Conservation (phyloP, 1,284 basidiomycete species). For the Boletus sp. region DNA sequence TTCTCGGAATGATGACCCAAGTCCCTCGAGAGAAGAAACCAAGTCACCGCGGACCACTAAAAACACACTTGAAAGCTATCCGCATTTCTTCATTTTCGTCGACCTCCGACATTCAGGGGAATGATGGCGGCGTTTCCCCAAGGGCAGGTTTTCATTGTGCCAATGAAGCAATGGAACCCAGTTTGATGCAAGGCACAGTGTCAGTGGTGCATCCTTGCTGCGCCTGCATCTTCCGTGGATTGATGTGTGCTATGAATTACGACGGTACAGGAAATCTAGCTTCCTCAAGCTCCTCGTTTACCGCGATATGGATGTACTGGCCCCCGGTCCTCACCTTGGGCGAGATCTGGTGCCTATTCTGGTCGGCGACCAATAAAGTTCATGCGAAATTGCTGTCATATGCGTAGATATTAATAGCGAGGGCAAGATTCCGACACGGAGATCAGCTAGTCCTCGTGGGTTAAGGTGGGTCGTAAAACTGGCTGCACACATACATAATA, state of each 20-base stretch:
- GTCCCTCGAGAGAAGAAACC: constrained; percentile 10
- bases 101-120: constrained; percentile 10
- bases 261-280: constrained; percentile 4
- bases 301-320: constrained; percentile 17
- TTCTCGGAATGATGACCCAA: constrained; percentile 19
- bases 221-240: constrained; percentile 17
- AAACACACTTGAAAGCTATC: constrained; percentile 5
- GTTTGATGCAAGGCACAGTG: constrained; percentile 16
- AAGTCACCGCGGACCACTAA: constrained; percentile 20
- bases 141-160: constrained; percentile 29
- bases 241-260: constrained; percentile 9
- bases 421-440: constrained; percentile 21
- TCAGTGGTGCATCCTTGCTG: constrained; percentile 9
- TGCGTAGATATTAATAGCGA: constrained; percentile 13
- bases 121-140: constrained; percentile 11
- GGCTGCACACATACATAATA: constrained; percentile 22
- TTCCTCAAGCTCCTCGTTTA: constrained; percentile 16
- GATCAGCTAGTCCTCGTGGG: constrained; percentile 29
- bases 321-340: constrained; percentile 5
- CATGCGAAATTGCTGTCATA: constrained; percentile 10
- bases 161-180: constrained; percentile 29
- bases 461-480: constrained; percentile 30
- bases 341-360: constrained; percentile 10
- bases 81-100: constrained; percentile 15
- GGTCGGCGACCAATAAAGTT: constrained; percentile 12